Base-by-base conservation (phyloP, 352 stramenopile genomes). In the Blastocystis sp. region DNA sequence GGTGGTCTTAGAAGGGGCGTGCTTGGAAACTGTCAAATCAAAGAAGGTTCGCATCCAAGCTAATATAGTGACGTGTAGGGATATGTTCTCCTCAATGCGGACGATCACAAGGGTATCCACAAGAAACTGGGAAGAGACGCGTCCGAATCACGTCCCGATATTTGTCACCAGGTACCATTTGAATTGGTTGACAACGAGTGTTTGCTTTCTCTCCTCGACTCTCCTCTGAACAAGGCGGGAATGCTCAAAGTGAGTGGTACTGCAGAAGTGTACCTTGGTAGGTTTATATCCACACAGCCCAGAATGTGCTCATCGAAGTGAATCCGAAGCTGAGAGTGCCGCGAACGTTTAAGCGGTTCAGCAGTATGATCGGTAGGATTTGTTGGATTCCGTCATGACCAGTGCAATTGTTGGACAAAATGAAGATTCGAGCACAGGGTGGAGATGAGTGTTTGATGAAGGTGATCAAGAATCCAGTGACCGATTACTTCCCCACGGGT, bases 381-480 rank as follows among this genome's bases (percentile, higher is more conserved):
- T 92, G 92, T 84, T 88, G 88, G 6, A 79, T 91, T 14, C 89
- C 90, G 87, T 85, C 2, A 40, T 57, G 34, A 42, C 34, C 87
- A 96, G 96, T 99, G 67, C 97, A 99, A 92, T 88, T 99, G 79
- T 91, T 99, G 32, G 96, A 99, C 90, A 98, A 97, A 90, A 93
- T 99, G 88, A 99, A 99, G 90, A 99, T 99, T 88, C 95, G 97
- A 84, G 96, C 97, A 59, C 94, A 92, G 24, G 92, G 97, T 81
- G 92, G 93, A 73, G 95, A 94, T 79, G 92, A 89, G 51, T 87
- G 76, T 3, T 51, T 99, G 42, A 91, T 99, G 78, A 98, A 97
- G 87, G 95, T 99, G 38, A 97, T 99, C 87, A 99, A 99, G 89
- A 99, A 99, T 91, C 96, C 96, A 4, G 91, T 99, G 84, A 97